Evolutionary conservation across 352 stramenopile genomes (phyloP), one percentile per base, ranked within the genome.

Genomic region (Phytophthora capsici): DNA sequence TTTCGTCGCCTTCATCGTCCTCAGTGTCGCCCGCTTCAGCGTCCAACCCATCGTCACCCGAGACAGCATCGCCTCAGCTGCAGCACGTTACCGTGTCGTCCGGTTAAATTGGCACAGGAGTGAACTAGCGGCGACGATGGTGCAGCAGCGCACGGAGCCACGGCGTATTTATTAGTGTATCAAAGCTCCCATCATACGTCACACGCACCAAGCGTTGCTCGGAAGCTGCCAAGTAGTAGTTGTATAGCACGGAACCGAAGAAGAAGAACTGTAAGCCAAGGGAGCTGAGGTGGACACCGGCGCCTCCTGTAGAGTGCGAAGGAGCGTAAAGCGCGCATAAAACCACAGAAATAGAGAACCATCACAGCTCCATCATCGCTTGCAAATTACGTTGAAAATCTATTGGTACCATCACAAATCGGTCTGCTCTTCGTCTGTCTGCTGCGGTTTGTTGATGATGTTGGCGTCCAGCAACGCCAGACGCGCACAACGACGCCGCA

Each of bases 381-480:
- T 61, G 53, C 61, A 74, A 63, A 60, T 58, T 71, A 63, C 28
- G 45, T 63, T 67, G 46, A 61, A 63, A 64, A 53, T 61, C 46
- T 60, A 57, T 73, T 54, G 47, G 53, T 70, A 50, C 26, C 47
- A 58, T 63, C 45, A 54, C 58, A 48, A 14, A 36, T 54, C 56
- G 38, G 49, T 65, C 43, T 76, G 43, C 36, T 38, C 43, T n/a
- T 63, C 17, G 25, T 68, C 61, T 23, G 37, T 25, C 36, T 57
- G 48, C 47, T 57, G 48, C 47, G 65, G 50, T 46, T 75, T 82
- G 32, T 55, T 73, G 44, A 92, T 90, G 48, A 94, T 51, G 47
- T 88, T 91, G 58, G 85, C 83, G 65, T 94, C 86, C 28, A 91
- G 64, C 56, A 94, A 74, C 65, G 75, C 78, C 34, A 94, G 70